These are phyloP conservation scores for Alternaria hordeiaustralica DNA, from an alignment of 2,329 filamentous ascomycete species.

Conservation along the genomic window DNA sequence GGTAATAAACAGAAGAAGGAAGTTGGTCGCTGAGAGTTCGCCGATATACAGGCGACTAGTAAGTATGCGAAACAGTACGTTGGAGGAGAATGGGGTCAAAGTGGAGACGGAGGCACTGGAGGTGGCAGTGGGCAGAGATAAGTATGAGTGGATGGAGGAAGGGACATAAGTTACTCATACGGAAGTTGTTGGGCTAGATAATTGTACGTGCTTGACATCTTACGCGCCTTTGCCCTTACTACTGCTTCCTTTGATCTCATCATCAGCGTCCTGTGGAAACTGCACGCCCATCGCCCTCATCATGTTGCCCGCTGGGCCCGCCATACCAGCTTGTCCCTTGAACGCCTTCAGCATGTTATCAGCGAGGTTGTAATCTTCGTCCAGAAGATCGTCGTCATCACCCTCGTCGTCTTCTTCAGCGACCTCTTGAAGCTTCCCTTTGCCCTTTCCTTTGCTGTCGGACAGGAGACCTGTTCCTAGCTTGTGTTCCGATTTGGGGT, in stretches of 20 bases:
- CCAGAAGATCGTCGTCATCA: slow-evolving; percentile 60
- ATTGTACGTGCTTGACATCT: not conserved
- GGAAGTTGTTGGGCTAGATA: not conserved
- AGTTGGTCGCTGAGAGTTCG: not conserved
- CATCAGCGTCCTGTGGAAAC: slow-evolving; percentile 79
- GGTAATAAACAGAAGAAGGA: not conserved
- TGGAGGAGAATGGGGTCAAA: not conserved
- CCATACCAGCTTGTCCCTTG: slow-evolving; percentile 83
- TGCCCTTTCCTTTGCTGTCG: slow-evolving; percentile 17
- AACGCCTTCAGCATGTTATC: slow-evolving; percentile 93
- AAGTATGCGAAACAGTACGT: not conserved
- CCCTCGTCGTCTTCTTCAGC: slow-evolving; percentile 51
- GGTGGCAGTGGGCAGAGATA: not conserved
- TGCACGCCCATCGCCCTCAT: slow-evolving; percentile 84
- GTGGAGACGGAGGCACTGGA: not conserved
- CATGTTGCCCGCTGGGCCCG: slow-evolving; percentile 87
- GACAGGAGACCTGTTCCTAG: slow-evolving; percentile 12
- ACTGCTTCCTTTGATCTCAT: slow-evolving; percentile 37
- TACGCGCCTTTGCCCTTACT: not conserved
- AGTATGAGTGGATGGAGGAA: not conserved
- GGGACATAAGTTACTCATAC: not conserved
- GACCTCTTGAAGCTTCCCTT: slow-evolving; percentile 17
- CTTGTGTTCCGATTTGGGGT: slow-evolving; percentile 26
- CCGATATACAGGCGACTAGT: slow-evolving; percentile 6
- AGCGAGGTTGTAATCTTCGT: slow-evolving; percentile 85